Evolutionary conservation across 2,329 filamentous ascomycete genomes (phyloP).

Genomic region (Trichoderma cornu-damae): DNA sequence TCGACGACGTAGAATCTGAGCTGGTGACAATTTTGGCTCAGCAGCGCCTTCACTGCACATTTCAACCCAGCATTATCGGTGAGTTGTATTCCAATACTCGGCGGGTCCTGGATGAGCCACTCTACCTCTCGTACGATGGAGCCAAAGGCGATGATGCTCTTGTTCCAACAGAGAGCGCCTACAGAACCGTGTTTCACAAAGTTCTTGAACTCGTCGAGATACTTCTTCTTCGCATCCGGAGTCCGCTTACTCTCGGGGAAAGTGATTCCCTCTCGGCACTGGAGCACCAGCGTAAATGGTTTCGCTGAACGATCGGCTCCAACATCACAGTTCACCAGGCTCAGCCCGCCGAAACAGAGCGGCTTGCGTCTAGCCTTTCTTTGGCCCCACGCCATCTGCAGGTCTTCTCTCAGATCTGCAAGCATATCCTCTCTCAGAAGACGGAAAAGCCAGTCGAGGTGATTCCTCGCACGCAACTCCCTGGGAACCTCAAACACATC

Average conservation of each 20-base stretch:
- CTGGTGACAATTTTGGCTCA: conserved; percentile 20
- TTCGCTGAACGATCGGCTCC: conserved; percentile 29
- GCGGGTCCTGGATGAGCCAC: conserved; percentile 39
- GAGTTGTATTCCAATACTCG: conserved; percentile 50
- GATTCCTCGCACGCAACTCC: conserved; percentile 38
- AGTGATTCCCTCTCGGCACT: conserved; percentile 43
- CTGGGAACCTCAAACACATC: conserved; percentile 41
- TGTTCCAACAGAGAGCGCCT: conserved; percentile 52
- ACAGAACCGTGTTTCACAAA: conserved; percentile 57
- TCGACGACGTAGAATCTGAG: conserved; percentile 55
- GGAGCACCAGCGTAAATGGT: conserved; percentile 35
- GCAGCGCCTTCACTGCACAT: conserved; percentile 43
- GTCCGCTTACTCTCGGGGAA: conserved; percentile 33
- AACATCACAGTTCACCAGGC: conserved; percentile 36
- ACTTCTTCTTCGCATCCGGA: conserved; percentile 36
- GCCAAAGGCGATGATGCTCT: conserved; percentile 55
- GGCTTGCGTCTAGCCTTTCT: conserved; percentile 42
- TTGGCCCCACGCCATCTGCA: conserved; percentile 46
- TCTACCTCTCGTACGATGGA: conserved; percentile 48
- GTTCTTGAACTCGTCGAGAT: conserved; percentile 42
- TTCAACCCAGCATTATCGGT: conserved; percentile 41
- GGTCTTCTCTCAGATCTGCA: conserved; percentile 57
- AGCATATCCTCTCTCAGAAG: conserved; percentile 68
- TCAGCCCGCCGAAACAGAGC: conserved; percentile 38
- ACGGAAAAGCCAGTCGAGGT: conserved; percentile 68